These are phyloP conservation scores for Striga hermonthica DNA, from an alignment of 305 asterid species.

Conservation along the genomic window DNA sequence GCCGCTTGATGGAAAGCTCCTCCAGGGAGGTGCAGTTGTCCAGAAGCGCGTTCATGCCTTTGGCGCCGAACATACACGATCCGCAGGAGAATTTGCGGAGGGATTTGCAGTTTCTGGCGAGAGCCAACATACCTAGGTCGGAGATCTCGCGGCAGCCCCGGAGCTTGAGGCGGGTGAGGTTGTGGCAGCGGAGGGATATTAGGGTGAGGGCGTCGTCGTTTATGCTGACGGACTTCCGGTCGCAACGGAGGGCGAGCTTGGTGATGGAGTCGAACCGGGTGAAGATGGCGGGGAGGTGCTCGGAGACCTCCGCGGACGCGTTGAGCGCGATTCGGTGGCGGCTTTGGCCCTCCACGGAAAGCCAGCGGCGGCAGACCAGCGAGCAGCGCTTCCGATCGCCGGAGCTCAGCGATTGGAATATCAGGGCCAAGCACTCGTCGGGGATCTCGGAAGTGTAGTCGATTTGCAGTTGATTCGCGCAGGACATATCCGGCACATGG, in stretches of 20 bases:
- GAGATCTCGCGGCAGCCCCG: slow-evolving; percentile 43
- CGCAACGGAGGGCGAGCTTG: slow-evolving; percentile 38
- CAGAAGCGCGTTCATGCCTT: slow-evolving; percentile 38
- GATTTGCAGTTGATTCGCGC: slow-evolving; percentile 16
- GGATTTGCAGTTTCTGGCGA: slow-evolving; percentile 29
- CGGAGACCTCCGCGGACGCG: slow-evolving; percentile 28
- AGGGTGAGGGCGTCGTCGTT: slow-evolving; percentile 34
- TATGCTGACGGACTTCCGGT: slow-evolving; percentile 42
- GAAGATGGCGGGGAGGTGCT: slow-evolving; percentile 34
- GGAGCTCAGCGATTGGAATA: slow-evolving; percentile 36
- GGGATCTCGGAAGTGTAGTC: slow-evolving; percentile 39
- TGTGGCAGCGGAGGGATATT: slow-evolving; percentile 34
- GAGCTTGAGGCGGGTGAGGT: slow-evolving; percentile 39
- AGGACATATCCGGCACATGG: slow-evolving; percentile 11
- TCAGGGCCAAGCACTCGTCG: slow-evolving; percentile 37
- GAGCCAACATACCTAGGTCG: slow-evolving; percentile 32
- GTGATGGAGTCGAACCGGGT: slow-evolving; percentile 43
- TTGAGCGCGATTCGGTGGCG: slow-evolving; percentile 43
- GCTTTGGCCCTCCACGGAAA: slow-evolving; percentile 38
- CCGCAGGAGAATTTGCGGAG: slow-evolving; percentile 40
- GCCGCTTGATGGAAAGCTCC: slow-evolving; percentile 39
- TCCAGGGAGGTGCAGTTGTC: slow-evolving; percentile 35
- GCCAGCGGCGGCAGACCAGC: slow-evolving; percentile 41
- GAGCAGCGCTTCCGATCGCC: slow-evolving; percentile 40
- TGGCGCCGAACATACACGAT: slow-evolving; percentile 37